Conservation (phyloP, 2,329 filamentous ascomycete species). For the Lasiodiplodia theobromae region DNA sequence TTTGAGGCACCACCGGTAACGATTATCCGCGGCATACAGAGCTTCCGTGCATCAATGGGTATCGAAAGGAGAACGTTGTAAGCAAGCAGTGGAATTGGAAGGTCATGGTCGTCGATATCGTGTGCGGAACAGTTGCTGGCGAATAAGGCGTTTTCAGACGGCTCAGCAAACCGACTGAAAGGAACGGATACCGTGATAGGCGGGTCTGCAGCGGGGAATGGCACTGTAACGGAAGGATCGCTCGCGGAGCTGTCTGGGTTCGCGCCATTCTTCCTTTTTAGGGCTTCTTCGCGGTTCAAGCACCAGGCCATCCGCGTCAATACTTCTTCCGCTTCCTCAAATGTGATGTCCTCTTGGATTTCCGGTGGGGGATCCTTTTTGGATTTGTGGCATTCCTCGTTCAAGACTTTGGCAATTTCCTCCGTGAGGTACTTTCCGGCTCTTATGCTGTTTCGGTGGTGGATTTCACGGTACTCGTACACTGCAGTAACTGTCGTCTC, state of each 20-base stretch:
- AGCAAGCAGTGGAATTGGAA: slow-evolving; percentile 76
- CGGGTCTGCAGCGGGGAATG: slow-evolving; percentile 45
- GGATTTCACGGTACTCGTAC: slow-evolving; percentile 88
- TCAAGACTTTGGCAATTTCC: slow-evolving; percentile 71
- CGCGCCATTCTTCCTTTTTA: slow-evolving; percentile 34
- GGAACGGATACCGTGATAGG: slow-evolving; percentile 67
- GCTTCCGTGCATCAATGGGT: slow-evolving; percentile 79
- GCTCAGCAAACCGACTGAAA: slow-evolving; percentile 73
- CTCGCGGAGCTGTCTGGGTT: slow-evolving; percentile 36
- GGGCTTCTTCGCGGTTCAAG: slow-evolving; percentile 33
- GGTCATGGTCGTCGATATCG: slow-evolving; percentile 86
- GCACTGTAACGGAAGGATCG: slow-evolving; percentile 46
- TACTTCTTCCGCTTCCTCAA: slow-evolving; percentile 84
- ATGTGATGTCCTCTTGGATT: slow-evolving; percentile 50
- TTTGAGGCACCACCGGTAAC: slow-evolving; percentile 83
- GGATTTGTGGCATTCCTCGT: slow-evolving; percentile 49
- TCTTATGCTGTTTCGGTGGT: slow-evolving; percentile 72
- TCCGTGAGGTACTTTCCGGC: slow-evolving; percentile 76
- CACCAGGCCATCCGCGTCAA: slow-evolving; percentile 82
- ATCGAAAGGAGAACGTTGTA: slow-evolving; percentile 78
- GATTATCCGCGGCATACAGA: slow-evolving; percentile 88
- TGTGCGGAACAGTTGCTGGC: slow-evolving; percentile 57
- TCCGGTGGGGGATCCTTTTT: slow-evolving; percentile 35
- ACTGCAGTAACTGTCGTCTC: slow-evolving; percentile 86
- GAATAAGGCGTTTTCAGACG: slow-evolving; percentile 79